phyloP scores from a whole-genome alignment of 495 filamentous ascomycete genomes.

The Tuber borchii region DNA sequence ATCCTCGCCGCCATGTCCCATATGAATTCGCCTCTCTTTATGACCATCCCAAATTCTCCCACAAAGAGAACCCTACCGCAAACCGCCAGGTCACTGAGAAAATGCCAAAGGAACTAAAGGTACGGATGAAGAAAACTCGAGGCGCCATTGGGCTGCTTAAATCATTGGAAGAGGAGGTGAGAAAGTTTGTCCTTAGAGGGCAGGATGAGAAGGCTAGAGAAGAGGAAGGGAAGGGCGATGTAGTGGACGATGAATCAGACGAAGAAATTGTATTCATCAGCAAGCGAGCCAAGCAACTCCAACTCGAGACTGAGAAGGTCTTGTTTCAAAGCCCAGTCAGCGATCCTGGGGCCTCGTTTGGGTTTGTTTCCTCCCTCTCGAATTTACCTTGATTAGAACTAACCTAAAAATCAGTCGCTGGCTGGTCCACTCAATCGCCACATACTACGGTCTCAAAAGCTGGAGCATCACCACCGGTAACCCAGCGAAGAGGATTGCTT shows the following conservation, averaged over 20 bases:
- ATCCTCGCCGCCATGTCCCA: conserved; percentile 69
- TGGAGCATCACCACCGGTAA: conserved; percentile 72
- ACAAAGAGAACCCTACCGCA: not conserved
- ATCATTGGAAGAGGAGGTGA: conserved; percentile 59
- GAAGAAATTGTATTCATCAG: conserved; percentile 86
- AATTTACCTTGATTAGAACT: conserved; percentile 20
- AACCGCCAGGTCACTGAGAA: conserved; percentile 41
- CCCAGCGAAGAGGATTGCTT: conserved; percentile 74
- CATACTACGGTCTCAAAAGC: conserved; percentile 84
- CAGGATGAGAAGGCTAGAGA: conserved; percentile 45
- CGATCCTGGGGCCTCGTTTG: conserved; percentile 71
- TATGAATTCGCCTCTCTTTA: conserved; percentile 85
- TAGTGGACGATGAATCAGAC: conserved; percentile 46
- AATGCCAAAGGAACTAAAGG: conserved; percentile 57
- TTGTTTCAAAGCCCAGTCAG: conserved; percentile 69
- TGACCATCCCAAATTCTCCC: conserved; percentile 50
- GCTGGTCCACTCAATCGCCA: conserved; percentile 86
- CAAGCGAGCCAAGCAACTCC: conserved; percentile 35
- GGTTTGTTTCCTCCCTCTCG: conserved; percentile 51
- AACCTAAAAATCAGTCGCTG: conserved; percentile 58
- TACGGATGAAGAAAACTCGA: conserved; percentile 62
- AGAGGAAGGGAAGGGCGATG: conserved; percentile 44
- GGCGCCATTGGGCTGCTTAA: conserved; percentile 62
- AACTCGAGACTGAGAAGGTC: conserved; percentile 56
- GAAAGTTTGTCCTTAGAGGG: conserved; percentile 51